Evolutionary conservation across 169 alveolate genomes (phyloP).

Genomic region (Cyclospora cayetanensis): DNA sequence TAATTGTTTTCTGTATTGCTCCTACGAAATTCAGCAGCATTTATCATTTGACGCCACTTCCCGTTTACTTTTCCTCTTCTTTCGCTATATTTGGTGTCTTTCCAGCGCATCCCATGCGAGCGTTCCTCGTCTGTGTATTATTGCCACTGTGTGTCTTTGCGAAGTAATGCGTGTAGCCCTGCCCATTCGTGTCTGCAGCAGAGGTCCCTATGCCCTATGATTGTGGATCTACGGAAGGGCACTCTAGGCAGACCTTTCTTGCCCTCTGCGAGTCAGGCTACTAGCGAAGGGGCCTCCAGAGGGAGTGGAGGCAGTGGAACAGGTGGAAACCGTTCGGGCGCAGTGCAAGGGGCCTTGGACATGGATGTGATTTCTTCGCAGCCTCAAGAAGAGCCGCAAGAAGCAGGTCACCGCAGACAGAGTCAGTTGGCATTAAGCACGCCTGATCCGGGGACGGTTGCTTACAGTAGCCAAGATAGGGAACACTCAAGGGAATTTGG

Average conservation of each 20-base stretch:
- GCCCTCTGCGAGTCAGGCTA: slow-evolving; percentile 7
- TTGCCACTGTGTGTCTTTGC: too few relatives aligned
- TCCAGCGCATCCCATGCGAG: too few relatives aligned
- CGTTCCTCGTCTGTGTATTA: background rate
- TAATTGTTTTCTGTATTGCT: background rate
- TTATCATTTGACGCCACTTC: background rate
- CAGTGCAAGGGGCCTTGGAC: background rate
- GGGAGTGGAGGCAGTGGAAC: background rate
- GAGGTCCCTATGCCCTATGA: slow-evolving; percentile 14
- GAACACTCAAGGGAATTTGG: slow-evolving; percentile 42
- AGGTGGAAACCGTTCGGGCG: background rate
- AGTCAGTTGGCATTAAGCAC: background rate
- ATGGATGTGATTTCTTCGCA: background rate
- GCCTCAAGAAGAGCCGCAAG: slow-evolving; percentile 5
- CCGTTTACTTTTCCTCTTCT: background rate
- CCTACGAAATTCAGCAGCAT: background rate
- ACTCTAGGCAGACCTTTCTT: slow-evolving; percentile 11
- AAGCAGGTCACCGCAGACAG: background rate
- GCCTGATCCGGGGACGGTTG: background rate
- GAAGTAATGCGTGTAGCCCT: background rate
- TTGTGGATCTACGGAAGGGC: slow-evolving; percentile 23
- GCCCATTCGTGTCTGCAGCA: slow-evolving; percentile 36
- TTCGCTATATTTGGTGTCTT: too few relatives aligned
- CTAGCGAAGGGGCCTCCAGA: background rate
- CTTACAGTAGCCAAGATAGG: slow-evolving; percentile 38